phyloP scores from a whole-genome alignment of 768 basidiomycete genomes.

The Mycena floridula region DNA sequence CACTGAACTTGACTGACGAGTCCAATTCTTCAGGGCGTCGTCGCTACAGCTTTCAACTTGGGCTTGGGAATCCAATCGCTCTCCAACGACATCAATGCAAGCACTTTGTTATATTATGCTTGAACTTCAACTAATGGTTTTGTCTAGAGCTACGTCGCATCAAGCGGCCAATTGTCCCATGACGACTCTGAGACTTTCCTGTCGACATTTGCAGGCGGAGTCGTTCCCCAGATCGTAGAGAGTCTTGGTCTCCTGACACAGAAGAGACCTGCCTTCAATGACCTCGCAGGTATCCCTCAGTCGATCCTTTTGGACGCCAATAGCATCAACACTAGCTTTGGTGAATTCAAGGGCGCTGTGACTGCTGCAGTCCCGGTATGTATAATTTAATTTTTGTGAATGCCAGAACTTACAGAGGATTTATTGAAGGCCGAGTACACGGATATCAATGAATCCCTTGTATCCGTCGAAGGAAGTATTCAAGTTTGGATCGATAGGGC shows the following conservation, averaged over 20 bases:
- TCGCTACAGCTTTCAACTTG: neutral
- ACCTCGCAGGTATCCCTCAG: neutral
- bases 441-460: neutral
- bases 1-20: neutral
- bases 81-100: neutral
- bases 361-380: neutral
- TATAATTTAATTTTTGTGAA: neutral
- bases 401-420: neutral
- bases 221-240: neutral
- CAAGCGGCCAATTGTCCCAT: neutral
- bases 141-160: neutral
- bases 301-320: neutral
- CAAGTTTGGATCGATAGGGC: neutral
- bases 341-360: neutral
- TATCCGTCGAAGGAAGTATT: neutral
- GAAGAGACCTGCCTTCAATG: neutral
- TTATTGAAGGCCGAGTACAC: neutral
- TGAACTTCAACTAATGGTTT: neutral
- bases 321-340: neutral
- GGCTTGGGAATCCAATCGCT: neutral
- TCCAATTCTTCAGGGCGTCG: neutral
- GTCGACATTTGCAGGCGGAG: neutral
- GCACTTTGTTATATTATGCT: neutral
- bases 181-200: neutral
- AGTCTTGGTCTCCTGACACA: neutral